Evolutionary conservation across 306 rosid species (phyloP).

Genomic region (Acacia confusa): DNA sequence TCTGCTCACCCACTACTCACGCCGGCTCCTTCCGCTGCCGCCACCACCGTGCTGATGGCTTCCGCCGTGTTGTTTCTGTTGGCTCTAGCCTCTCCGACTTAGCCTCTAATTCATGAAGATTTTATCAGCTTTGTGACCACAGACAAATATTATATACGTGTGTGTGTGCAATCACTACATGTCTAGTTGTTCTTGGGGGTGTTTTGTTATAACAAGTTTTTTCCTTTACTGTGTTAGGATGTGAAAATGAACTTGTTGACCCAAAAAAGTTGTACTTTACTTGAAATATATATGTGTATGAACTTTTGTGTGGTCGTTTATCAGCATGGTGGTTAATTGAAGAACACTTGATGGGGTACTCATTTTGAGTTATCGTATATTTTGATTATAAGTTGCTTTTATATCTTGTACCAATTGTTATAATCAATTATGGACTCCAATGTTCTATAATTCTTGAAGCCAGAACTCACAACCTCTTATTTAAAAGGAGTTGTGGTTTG

Average conservation of each 20-base stretch:
- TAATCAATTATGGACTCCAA: neutral
- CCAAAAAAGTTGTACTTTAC: neutral
- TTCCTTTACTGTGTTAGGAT: neutral
- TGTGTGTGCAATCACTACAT: too few relatives aligned
- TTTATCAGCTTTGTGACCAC: neutral
- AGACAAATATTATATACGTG: neutral
- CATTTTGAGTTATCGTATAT: neutral
- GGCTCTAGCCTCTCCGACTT: slow-evolving; percentile 61
- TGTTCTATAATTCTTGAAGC: too few relatives aligned
- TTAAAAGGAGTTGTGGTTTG: too few relatives aligned
- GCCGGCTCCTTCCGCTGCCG: slow-evolving; percentile 82
- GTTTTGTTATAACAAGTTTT: neutral
- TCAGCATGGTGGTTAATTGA: neutral
- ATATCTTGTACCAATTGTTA: neutral
- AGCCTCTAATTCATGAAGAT: slow-evolving; percentile 8
- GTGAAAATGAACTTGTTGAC: neutral
- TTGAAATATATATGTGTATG: neutral
- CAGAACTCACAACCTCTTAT: too few relatives aligned
- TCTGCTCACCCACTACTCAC: slow-evolving; percentile 89
- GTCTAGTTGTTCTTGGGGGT: neutral
- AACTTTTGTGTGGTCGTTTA: neutral
- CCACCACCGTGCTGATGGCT: slow-evolving; percentile 41
- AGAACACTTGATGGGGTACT: slow-evolving; percentile 3
- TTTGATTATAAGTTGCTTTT: neutral
- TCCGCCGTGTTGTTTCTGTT: slow-evolving; percentile 48